Conservation (phyloP, 352 stramenopile species). For the Thalassiosira delicatula region DNA sequence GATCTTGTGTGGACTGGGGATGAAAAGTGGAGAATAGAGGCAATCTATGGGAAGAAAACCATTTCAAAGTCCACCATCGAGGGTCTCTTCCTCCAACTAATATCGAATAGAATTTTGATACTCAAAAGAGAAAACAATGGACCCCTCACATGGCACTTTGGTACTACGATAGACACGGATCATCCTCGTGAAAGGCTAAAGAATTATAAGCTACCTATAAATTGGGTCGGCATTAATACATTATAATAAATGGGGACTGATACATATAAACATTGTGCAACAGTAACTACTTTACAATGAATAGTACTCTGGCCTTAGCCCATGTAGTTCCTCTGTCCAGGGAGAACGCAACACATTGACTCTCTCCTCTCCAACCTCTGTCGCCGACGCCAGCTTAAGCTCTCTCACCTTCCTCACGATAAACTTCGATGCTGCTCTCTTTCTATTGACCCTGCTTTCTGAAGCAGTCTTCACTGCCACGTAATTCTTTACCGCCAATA, state of each 20-base stretch:
- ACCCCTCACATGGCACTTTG: too few relatives aligned
- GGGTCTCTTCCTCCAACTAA: conserved; percentile 11
- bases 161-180: too few relatives aligned
- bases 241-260: too few relatives aligned
- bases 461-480: not conserved
- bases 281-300: not conserved
- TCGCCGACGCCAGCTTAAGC: not conserved
- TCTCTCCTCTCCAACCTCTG: not conserved
- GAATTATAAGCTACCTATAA: too few relatives aligned
- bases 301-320: not conserved
- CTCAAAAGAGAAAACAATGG: too few relatives aligned
- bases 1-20: conserved; percentile 1
- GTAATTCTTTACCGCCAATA: not conserved
- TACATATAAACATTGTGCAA: too few relatives aligned
- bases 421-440: not conserved
- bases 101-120: too few relatives aligned
- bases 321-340: not conserved
- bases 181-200: too few relatives aligned
- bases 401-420: not conserved
- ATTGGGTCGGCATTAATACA: too few relatives aligned
- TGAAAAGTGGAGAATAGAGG: not conserved
- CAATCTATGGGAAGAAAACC: conserved; percentile 12
- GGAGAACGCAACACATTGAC: not conserved
- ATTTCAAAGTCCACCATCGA: not conserved
- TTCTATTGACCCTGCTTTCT: not conserved